Evolutionary conservation across 768 basidiomycete genomes (phyloP), one percentile per base, ranked within the genome.

Genomic region (Phylloporus sp.): DNA sequence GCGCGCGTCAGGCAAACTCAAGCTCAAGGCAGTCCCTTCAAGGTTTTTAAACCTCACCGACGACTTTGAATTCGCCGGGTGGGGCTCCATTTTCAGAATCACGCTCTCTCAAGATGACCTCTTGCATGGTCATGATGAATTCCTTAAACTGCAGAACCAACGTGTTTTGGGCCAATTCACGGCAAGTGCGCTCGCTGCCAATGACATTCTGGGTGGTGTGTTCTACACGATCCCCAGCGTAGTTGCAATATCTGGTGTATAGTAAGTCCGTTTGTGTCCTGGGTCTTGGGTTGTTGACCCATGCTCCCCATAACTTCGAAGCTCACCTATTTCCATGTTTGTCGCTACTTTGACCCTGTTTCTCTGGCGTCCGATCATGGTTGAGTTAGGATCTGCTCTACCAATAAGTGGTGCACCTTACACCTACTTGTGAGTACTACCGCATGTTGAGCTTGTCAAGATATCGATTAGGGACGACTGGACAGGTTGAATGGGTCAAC

Each of bases 281-380:
- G 35, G 18, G 28, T 9, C 2, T 6, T 50, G 10, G 2, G 16
- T 23, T 11, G 16, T 38, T 44, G 8, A 56, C 6, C n/a, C 26
- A 29, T 47, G 22, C 32, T 23, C 27, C 42, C 20, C 27, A 5
- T n/a, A 18, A 24, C 11, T 20, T 6, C 38, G 41, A 57, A 86
- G 84, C 60, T 87, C 86, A 2, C 86, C 87, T 0, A 77, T 90
- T 36, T 81, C 86, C 8, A 70, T 90, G 50, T 76, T 85, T 32
- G 59, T 84, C 23, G 84, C 88, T 0, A 80, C 81, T 0, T 64
- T 82, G 27, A 74, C 84, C 1, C 61, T 87, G 4, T 85, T 84
- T 58, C 62, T 89, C 22, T 90, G 85, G 84, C 79, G 85, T 12
- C 87, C 87, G 3, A 76, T 90, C 41, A 82, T 91, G 79, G 76